Evolutionary conservation across 2,329 filamentous ascomycete species (phyloP), one percentile per base, ranked within the genome.

Genomic region (Aureobasidium pullulans): DNA sequence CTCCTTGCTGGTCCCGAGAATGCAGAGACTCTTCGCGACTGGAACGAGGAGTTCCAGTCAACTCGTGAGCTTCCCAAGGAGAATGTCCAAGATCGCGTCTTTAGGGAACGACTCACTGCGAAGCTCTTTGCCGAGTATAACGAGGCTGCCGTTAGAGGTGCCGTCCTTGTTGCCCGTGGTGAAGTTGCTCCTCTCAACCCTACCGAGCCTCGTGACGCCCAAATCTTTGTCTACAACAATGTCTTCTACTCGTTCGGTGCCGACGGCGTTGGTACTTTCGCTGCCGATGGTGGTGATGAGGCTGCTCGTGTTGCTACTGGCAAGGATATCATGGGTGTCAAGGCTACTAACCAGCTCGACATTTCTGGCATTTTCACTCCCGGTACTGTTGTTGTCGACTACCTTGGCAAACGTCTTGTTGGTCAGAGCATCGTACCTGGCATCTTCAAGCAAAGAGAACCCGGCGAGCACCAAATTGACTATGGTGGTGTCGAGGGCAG

Each of bases 221-320:
- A 99, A 73, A 99, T 99, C 65, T 99, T 96, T 69, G 93, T 99
- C 28, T 96, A 97, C 79, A 97, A 97, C 80, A 99, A 99, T 75
- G 91, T 99, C 66, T 99, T 99, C 79, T 99, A 96, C 79, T 97
- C 94, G 0, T 97, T 96, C 67, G 94, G 94, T 63, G 93, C 94
- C 46, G 94, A 99, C 72, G 95, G 94, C 56, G 94, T 97, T 47
- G 93, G 94, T 44, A 99, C 94, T 15, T 99, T 99, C 73, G 92
- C 91, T 10, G 92, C 88, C 3, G 94, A 99, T 76, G 94, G 94
- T 65, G 94, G 94, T 19, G 93, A 99, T 65, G 94, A 99, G 76
- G 94, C 94, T 64, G 94, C 94, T 13, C 85, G 93, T 61, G 90
- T 97, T 60, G 94, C 95, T 29, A 96, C 95, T 5, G 93, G 92